Base-by-base conservation (phyloP, 768 basidiomycete species). In the Kwoniella mangroviensis region DNA sequence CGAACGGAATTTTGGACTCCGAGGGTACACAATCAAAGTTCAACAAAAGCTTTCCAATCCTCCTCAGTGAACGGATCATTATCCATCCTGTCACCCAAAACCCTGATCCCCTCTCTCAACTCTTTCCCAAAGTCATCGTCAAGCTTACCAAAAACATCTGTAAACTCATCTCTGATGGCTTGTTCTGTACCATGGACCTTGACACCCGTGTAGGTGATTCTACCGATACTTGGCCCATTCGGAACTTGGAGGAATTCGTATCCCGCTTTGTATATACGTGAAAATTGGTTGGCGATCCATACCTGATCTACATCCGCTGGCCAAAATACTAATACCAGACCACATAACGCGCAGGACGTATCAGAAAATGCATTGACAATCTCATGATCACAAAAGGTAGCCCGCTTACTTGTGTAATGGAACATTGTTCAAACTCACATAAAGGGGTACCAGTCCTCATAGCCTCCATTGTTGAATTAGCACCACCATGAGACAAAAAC, bases 401-500 rank as follows among this genome's bases (percentile, higher is more conserved):
- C n/a, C n/a, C n/a, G n/a, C n/a, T n/a, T n/a, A n/a, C n/a, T n/a
- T n/a, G n/a, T n/a, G n/a, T n/a, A n/a, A n/a, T n/a, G n/a, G n/a
- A n/a, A n/a, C n/a, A n/a, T n/a, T n/a, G n/a, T n/a, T 42, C 19
- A 26, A 17, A 68, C 68, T 57, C 41, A 63, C 63, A 21, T 64
- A 70, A 65, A 0, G 64, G 64, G 1, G 60, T 54, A n/a, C 58
- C 28, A 49, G 65, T 53, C 24, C 57, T 40, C 45, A 70, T 52
- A 28, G 41, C 56, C 41, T 70, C 69, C 63, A 70, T 66, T 17
- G 64, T 63, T 7, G 57, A 60, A 42, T 66, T 70, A 40, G 49
- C 55, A 1, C 69, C 69, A 12, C 64, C 69, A 66, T 70, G 69
- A 15, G 69, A 65, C 58, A 70, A 43, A 57, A 70, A 70, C 51